phyloP scores from a whole-genome alignment of 306 rosid species.

The Aeschynomene evenia region DNA sequence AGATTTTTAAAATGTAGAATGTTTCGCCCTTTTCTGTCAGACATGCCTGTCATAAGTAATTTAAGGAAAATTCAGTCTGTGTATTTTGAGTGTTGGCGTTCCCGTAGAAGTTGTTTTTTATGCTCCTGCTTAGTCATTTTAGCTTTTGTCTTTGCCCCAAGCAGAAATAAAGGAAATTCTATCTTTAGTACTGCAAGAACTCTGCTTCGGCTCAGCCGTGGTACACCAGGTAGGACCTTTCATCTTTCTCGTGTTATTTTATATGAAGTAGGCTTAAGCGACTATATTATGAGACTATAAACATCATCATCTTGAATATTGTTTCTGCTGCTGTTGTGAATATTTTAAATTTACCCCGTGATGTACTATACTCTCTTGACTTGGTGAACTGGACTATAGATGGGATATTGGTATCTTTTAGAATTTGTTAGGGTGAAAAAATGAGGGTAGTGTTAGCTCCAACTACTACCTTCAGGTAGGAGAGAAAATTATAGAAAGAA shows the following conservation, averaged over 20 bases:
- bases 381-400: neutral
- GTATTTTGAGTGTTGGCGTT: constrained; percentile 17
- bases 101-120: constrained; percentile 5
- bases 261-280: neutral
- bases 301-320: neutral
- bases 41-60: neutral
- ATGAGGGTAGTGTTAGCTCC: too few relatives aligned
- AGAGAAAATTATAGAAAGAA: too few relatives aligned
- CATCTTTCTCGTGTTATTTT: constrained; percentile 5
- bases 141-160: constrained; percentile 27
- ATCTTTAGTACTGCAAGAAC: constrained; percentile 68
- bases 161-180: constrained; percentile 88
- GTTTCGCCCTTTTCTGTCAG: constrained; percentile 10
- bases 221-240: constrained; percentile 80
- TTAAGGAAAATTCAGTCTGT: constrained; percentile 12
- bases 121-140: constrained; percentile 28
- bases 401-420: neutral
- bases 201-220: constrained; percentile 84
- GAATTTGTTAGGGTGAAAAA: too few relatives aligned
- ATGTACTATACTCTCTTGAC: constrained; percentile 6
- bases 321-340: constrained; percentile 1
- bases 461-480: too few relatives aligned
- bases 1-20: constrained; percentile 22
- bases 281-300: neutral
- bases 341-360: neutral